A percentile compares a stretch with the other conserved stretches of the same genome.
Evolutionary conservation across 2,329 filamentous ascomycete species (phyloP).

Genomic region (Aspergillus tubingensis): DNA sequence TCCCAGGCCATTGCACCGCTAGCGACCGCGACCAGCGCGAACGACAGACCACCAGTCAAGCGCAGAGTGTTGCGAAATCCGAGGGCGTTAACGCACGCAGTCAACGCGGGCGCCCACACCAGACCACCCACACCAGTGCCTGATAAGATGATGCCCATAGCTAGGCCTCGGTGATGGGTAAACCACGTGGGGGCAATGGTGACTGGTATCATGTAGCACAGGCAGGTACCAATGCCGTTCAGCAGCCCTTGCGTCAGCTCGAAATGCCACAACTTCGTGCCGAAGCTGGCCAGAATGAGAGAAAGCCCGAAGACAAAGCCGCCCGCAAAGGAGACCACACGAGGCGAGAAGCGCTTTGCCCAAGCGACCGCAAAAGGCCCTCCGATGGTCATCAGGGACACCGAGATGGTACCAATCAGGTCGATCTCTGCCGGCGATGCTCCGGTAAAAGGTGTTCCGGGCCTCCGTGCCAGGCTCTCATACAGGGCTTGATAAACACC

Average conservation of each 20-base stretch:
- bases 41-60: conserved; percentile 34
- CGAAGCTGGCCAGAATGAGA: conserved; percentile 35
- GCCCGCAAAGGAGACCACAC: conserved; percentile 30
- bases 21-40: conserved; percentile 29
- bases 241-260: conserved; percentile 39
- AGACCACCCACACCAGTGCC: conserved; percentile 45
- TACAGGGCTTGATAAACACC: conserved; percentile 46
- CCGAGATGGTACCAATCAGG: conserved; percentile 41
- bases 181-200: conserved; percentile 44
- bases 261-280: conserved; percentile 35
- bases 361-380: conserved; percentile 38
- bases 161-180: conserved; percentile 35
- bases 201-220: conserved; percentile 41
- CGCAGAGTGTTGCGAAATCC: conserved; percentile 44
- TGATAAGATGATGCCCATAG: conserved; percentile 43
- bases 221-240: conserved; percentile 39
- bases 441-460: conserved; percentile 37
- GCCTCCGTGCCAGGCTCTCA: conserved; percentile 32
- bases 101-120: conserved; percentile 36
- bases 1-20: conserved; percentile 33
- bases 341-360: conserved; percentile 38
- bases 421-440: conserved; percentile 42
- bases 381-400: conserved; percentile 40
- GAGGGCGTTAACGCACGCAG: conserved; percentile 31
- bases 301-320: conserved; percentile 19